Base-by-base conservation (phyloP, 129 eudicot species). In the Calendula officinalis region DNA sequence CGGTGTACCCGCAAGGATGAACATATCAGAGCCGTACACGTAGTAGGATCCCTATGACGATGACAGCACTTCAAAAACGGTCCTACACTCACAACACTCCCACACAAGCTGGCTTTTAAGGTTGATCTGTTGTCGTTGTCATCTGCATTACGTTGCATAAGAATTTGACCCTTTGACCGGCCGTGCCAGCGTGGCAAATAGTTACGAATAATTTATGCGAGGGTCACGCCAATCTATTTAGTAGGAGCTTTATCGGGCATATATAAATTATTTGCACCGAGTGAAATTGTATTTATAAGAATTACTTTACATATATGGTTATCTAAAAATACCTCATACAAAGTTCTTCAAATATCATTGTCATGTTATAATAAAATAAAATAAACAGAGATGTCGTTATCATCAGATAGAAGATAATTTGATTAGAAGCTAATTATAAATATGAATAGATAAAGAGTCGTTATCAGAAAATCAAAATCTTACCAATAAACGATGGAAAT, bases 121-220 rank as follows among this genome's bases (percentile, higher is more conserved):
- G 80, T 75, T 75, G 48, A 67, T 60, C 75, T 67, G 1, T 75
- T 75, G 75, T 75, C 80, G 12, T 75, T 75, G 56, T 75, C 80
- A 63, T 60, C 75, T 68, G 49, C 50, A 44, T 42, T 70, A 46
- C 35, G 17, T 52, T 9, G 16, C 37, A 22, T 22, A 69, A 45
- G 30, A 22, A 22, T 15, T 72, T 62, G 64, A 72, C 77, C 64
- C 30, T 72, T 72, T 72, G 77, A 72, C 70, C 70, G 77, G 62
- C 70, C 70, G 45, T 68, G 44, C 56, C 73, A 27, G 30, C 50
- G 30, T 22, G 30, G 30, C 30, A 22, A 22, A 22, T 22, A 22
- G 30, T 22, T 22, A 22, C 30, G 1, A 22, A 22, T 22, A 22
- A 22, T 22, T 22, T 2, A 22, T 22, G 30, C 2, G 2, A 22